A percentile compares a stretch with the other conserved stretches of the same genome.
These are phyloP conservation scores for Venturia pyrina DNA, from an alignment of 2,329 filamentous ascomycete genomes.

Conservation along the genomic window DNA sequence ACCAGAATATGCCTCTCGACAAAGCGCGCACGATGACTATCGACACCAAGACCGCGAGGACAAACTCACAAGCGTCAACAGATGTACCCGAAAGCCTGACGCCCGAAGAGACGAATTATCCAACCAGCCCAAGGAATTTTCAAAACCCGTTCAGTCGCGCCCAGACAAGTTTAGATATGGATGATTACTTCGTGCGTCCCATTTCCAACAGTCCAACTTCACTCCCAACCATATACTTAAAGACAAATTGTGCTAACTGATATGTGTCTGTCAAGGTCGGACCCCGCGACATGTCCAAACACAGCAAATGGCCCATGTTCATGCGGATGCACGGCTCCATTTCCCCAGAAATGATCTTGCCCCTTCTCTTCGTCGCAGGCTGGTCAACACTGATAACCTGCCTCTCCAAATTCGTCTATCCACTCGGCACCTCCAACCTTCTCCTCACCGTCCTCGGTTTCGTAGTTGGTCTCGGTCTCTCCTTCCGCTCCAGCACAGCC, in stretches of 20 bases:
- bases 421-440: constrained; percentile 32
- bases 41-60: background rate
- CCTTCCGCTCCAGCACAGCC: constrained; percentile 66
- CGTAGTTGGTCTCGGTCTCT: constrained; percentile 66
- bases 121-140: background rate
- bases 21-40: background rate
- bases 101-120: background rate
- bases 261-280: constrained; percentile 24
- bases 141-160: constrained; percentile 10
- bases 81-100: background rate
- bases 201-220: background rate
- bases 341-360: constrained; percentile 63
- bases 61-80: background rate
- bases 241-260: background rate
- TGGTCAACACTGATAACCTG: constrained; percentile 60
- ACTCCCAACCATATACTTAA: no score
- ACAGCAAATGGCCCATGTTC: constrained; percentile 70
- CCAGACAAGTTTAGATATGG: constrained; percentile 10
- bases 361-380: constrained; percentile 49
- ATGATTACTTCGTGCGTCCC: constrained; percentile 12
- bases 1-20: background rate
- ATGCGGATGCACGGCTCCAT: constrained; percentile 69
- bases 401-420: constrained; percentile 5
- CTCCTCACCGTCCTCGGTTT: constrained; percentile 72
- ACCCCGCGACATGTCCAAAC: constrained; percentile 59